Evolutionary conservation across 176 grass and related monocot species (phyloP).

Genomic region (Aegilops speltoides): DNA sequence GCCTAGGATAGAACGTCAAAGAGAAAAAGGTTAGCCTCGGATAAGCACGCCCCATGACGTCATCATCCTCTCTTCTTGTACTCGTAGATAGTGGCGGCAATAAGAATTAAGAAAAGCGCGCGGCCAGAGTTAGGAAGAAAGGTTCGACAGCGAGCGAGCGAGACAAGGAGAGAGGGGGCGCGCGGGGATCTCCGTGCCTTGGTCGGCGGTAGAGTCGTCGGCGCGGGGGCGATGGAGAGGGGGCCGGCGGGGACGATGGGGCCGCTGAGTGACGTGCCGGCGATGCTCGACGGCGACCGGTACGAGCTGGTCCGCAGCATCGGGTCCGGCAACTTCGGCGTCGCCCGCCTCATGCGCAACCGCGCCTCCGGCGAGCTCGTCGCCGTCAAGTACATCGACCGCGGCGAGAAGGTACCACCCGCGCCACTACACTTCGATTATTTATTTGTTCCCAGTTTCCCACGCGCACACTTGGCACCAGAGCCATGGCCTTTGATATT

Average conservation of each 20-base stretch:
- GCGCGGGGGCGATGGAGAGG: slow-evolving; percentile 31
- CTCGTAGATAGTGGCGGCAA: not conserved
- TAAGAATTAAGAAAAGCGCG: slow-evolving; percentile 12
- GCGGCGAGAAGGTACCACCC: slow-evolving; percentile 50
- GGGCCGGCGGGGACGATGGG: slow-evolving; percentile 10
- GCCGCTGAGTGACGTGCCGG: slow-evolving; percentile 50
- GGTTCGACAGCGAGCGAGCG: not conserved
- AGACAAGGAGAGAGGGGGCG: not conserved
- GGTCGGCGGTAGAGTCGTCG: not conserved
- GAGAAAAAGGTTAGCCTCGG: too few relatives aligned
- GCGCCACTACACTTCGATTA: not conserved
- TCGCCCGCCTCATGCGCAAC: slow-evolving; percentile 65
- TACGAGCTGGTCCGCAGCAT: slow-evolving; percentile 61
- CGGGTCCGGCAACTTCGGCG: slow-evolving; percentile 66
- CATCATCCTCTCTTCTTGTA: not conserved
- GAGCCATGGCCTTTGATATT: not conserved
- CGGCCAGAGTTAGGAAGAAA: not conserved
- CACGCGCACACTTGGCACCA: too few relatives aligned
- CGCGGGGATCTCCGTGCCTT: not conserved
- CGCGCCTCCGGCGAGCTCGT: slow-evolving; percentile 52
- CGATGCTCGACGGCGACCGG: slow-evolving; percentile 58
- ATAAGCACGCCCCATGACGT: not conserved
- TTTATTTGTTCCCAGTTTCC: not conserved
- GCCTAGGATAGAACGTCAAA: not conserved
- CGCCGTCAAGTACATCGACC: slow-evolving; percentile 71